phyloP scores from a whole-genome alignment of 306 rosid species.

The Rosa multiflora region DNA sequence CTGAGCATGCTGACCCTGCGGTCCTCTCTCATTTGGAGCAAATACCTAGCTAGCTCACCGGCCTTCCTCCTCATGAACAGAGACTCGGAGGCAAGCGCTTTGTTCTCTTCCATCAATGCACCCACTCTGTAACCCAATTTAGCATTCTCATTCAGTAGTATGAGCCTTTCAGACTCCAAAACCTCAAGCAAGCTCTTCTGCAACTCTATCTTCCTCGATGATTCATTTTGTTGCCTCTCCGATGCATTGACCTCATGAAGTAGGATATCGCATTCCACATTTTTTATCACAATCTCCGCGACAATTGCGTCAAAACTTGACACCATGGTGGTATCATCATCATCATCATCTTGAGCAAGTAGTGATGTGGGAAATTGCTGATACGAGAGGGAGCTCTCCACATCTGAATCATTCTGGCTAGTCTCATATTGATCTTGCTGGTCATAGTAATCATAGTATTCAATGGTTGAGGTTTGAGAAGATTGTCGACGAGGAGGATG shows the following conservation, averaged over 20 bases:
- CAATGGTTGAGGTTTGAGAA: conserved; percentile 50
- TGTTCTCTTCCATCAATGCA: conserved; percentile 72
- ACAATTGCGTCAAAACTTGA: conserved; percentile 40
- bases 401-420: conserved; percentile 63
- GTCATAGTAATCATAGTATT: conserved; percentile 32
- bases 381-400: conserved; percentile 76
- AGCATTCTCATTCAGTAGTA: conserved; percentile 79
- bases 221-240: conserved; percentile 59
- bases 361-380: conserved; percentile 32
- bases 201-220: conserved; percentile 66
- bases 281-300: conserved; percentile 74
- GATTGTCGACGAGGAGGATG: conserved; percentile 43
- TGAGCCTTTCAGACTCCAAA: conserved; percentile 87
- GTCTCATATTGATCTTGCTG: conserved; percentile 52
- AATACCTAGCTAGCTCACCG: conserved; percentile 73
- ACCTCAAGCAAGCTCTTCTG: conserved; percentile 91
- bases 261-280: conserved; percentile 60
- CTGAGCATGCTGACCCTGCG: conserved; percentile 74
- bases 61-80: conserved; percentile 66
- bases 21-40: conserved; percentile 81
- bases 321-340: neutral
- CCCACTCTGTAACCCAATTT: conserved; percentile 56
- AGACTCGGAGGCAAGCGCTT: conserved; percentile 65
- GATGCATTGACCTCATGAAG: conserved; percentile 49
- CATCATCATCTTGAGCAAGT: neutral